Conservation (phyloP, 176 grass and related monocot genomes). For the Oryza meridionalis region DNA sequence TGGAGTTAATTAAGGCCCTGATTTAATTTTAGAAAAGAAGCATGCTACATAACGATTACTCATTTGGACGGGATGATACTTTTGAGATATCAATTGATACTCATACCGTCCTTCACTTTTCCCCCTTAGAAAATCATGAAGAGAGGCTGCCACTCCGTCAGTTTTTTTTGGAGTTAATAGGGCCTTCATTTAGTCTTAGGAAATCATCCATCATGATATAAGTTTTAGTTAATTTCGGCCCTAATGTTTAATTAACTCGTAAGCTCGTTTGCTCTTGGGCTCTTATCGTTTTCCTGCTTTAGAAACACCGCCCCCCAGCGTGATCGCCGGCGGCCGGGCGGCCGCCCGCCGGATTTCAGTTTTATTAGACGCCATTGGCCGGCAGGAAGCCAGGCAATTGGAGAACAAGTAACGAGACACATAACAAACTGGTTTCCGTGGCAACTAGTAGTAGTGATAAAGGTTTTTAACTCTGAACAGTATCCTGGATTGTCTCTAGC, state of each 20-base stretch:
- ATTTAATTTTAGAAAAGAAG: neutral
- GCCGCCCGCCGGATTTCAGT: neutral
- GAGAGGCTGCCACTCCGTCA: too few species aligned
- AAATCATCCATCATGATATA: neutral
- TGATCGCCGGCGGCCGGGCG: neutral
- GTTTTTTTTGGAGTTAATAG: too few species aligned
- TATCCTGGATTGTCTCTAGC: neutral
- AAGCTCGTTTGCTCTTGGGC: neutral
- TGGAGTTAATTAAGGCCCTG: neutral
- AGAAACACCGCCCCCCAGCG: conserved; percentile 11
- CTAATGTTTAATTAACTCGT: too few species aligned
- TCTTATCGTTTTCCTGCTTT: neutral
- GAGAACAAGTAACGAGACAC: neutral
- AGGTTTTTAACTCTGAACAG: neutral
- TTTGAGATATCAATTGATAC: too few species aligned
- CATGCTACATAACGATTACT: too few species aligned
- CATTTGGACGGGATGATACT: too few species aligned
- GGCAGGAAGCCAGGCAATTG: neutral
- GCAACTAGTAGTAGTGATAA: neutral
- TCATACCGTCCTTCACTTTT: too few species aligned
- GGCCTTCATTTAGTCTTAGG: too few species aligned
- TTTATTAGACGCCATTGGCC: conserved; percentile 4
- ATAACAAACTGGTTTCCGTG: neutral
- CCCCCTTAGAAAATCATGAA: neutral
- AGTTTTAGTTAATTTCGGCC: neutral